Evolutionary conservation across 75 land plant species (phyloP).

Genomic region (Pinus taeda): DNA sequence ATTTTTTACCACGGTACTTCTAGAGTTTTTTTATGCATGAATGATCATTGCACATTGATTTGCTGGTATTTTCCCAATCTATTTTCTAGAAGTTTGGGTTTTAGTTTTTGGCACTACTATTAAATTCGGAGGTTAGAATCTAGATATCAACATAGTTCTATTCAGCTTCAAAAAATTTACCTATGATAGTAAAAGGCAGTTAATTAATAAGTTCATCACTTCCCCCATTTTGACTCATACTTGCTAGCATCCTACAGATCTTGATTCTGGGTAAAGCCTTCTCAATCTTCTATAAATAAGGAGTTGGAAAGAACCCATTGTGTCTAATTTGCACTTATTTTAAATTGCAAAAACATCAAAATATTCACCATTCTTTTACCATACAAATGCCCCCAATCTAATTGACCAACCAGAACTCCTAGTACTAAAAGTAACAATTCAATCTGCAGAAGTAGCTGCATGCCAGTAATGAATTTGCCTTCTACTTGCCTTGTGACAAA

Average conservation of each 20-base stretch:
- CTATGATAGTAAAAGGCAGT: no score
- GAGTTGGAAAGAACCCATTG: no score
- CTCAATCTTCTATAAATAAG: not conserved
- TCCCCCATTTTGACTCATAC: not conserved
- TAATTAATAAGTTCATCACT: not conserved
- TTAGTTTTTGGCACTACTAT: no score
- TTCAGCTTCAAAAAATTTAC: no score
- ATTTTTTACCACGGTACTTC: no score
- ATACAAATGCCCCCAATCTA: not conserved
- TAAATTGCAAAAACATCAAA: not conserved
- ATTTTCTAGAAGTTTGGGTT: no score
- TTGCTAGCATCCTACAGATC: not conserved
- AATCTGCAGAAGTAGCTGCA: not conserved
- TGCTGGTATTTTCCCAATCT: no score
- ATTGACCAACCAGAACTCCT: not conserved
- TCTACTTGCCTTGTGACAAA: not conserved
- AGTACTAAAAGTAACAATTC: not conserved
- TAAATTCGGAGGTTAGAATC: no score
- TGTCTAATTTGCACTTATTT: not conserved
- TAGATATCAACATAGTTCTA: no score
- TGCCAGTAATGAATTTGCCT: not conserved
- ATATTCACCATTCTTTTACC: not conserved
- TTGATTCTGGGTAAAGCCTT: not conserved
- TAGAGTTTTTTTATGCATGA: no score
- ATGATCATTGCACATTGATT: no score